phyloP scores from a whole-genome alignment of 495 filamentous ascomycete species.

The Entonaema liquescens region DNA sequence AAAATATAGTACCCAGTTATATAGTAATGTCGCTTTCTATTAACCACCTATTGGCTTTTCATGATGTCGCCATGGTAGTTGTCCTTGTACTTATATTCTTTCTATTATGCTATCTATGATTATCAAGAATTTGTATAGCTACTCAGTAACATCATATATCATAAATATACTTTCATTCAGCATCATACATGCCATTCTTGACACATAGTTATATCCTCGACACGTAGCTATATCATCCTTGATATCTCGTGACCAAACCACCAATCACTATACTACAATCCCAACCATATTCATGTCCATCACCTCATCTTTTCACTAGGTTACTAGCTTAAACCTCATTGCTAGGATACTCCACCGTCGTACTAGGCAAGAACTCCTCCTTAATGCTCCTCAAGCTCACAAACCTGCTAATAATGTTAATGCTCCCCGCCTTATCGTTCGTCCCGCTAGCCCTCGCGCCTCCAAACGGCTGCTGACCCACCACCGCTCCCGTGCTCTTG shows the following conservation, averaged over 20 bases:
- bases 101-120: too few relatives aligned
- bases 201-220: not conserved
- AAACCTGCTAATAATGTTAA: constrained; percentile 77
- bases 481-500: constrained; percentile 91
- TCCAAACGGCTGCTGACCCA: constrained; percentile 92
- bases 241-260: not conserved
- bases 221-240: not conserved
- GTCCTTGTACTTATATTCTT: too few relatives aligned
- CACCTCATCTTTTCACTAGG: too few relatives aligned
- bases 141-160: not conserved
- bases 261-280: not conserved
- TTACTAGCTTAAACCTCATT: constrained; percentile 68
- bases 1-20: not conserved
- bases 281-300: not conserved
- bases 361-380: constrained; percentile 81
- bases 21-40: too few relatives aligned
- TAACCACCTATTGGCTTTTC: too few relatives aligned
- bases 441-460: constrained; percentile 87
- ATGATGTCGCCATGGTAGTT: too few relatives aligned
- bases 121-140: too few relatives aligned
- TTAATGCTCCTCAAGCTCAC: constrained; percentile 87
- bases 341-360: constrained; percentile 80
- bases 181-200: not conserved
- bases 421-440: constrained; percentile 90
- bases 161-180: not conserved